Base-by-base conservation (phyloP, 2,329 filamentous ascomycete species). In the Fusarium redolens region DNA sequence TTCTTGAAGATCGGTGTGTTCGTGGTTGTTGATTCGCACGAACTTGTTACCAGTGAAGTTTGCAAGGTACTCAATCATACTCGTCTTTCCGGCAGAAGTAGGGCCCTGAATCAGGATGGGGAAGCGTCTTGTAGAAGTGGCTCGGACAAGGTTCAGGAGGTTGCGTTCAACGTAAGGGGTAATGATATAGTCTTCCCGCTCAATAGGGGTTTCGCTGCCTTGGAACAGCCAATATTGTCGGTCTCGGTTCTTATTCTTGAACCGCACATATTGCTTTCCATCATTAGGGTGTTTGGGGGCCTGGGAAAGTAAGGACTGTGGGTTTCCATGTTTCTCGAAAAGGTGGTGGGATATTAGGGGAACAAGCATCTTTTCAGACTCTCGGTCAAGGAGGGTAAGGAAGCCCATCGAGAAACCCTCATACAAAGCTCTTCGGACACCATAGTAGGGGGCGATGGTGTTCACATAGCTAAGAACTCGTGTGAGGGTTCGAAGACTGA, bases 341-440 rank as follows among this genome's bases (percentile, higher is more conserved):
- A 99, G 87, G 78, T 96, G 89, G 72, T 94, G 91, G 62, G 93
- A 89, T 59, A 99, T 94, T 31, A 97, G 83, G 3, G 95, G 94
- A 51, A 92, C 85, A 7, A 98, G 87, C 55, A 95, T 85, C 66
- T 90, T 88, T 80, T 97, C 95, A 0, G 96, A 98, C 35, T 92
- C 89, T 76, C 90, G 89, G 77, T 96, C 92, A 17, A 99, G 86
- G 10, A 98, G 89, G 0, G 97, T 99, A 63, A 98, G 85, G 78
- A 99, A 99, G 55, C 95, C 96, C 97, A 99, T 99, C 20, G 94
- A 95, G 79, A 98, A 98, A 0, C 96, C 97, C 85, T 99, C 96
- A 71, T 93, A 97, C 3, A 98, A 85, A 15, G 96, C 93, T 78
- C 97, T 87, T 30, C 96, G 91, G 45, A 98, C 85, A 17, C 93